These are phyloP conservation scores for Petasospora fabianii DNA, from an alignment of 1,139 yeast genomes.

Conservation along the genomic window DNA sequence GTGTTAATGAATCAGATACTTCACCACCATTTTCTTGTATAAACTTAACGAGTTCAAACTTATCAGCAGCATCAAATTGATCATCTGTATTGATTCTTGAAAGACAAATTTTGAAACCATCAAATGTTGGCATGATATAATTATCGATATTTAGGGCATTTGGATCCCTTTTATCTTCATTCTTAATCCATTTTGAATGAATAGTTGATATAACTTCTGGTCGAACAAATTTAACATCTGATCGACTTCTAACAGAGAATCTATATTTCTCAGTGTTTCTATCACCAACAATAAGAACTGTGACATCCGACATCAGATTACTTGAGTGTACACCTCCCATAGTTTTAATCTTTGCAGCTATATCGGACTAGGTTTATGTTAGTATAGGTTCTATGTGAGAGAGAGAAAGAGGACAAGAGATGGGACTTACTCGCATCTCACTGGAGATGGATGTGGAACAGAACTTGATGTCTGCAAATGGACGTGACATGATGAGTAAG, in stretches of 20 bases:
- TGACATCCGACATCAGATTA: constrained; percentile 66
- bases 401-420: not conserved
- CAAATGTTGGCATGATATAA: constrained; percentile 41
- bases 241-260: constrained; percentile 56
- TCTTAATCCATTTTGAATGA: constrained; percentile 52
- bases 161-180: constrained; percentile 36
- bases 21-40: constrained; percentile 56
- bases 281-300: constrained; percentile 64
- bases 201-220: constrained; percentile 44
- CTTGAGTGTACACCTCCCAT: constrained; percentile 64
- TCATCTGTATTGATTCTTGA: constrained; percentile 44
- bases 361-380: constrained; percentile 18
- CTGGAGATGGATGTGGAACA: constrained; percentile 34
- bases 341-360: constrained; percentile 39
- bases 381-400: not conserved
- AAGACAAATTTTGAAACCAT: constrained; percentile 45
- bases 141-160: constrained; percentile 23
- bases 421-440: constrained; percentile 22
- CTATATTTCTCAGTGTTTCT: constrained; percentile 57
- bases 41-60: constrained; percentile 33
- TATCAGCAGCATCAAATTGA: constrained; percentile 20
- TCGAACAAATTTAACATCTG: constrained; percentile 54
- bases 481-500: constrained; percentile 19
- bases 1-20: constrained; percentile 54
- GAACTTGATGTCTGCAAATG: constrained; percentile 28